A percentile compares a stretch with the other conserved stretches of the same genome.
Evolutionary conservation across 2,329 filamentous ascomycete genomes (phyloP).

Genomic region (Emmonsiellopsis sp.): DNA sequence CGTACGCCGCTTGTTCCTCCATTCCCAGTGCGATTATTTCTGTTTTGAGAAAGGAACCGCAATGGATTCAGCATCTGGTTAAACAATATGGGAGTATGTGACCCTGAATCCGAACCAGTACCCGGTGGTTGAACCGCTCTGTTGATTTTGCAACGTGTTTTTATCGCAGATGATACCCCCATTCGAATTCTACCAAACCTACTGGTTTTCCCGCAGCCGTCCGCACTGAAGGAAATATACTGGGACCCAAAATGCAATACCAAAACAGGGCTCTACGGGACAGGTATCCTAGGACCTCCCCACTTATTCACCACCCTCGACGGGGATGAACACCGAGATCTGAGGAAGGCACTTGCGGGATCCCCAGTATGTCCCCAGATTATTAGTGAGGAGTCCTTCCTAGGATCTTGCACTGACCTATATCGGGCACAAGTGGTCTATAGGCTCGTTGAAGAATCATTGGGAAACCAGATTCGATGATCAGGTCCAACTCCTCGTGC

Average conservation of each 20-base stretch:
- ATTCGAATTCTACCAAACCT: conserved; percentile 31
- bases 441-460: conserved; percentile 29
- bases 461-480: conserved; percentile 31
- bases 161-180: conserved; percentile 18
- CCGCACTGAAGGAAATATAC: conserved; percentile 32
- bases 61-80: conserved; percentile 15
- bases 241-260: conserved; percentile 28
- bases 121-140: neutral
- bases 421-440: conserved; percentile 20
- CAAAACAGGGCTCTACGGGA: conserved; percentile 26
- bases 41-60: conserved; percentile 11
- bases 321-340: conserved; percentile 22
- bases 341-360: conserved; percentile 28
- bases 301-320: conserved; percentile 22
- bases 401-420: neutral
- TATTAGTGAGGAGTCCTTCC: too few relatives aligned
- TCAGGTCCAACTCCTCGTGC: conserved; percentile 23
- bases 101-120: neutral
- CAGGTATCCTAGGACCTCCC: conserved; percentile 26
- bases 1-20: conserved; percentile 16
- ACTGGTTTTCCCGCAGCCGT: conserved; percentile 27
- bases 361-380: neutral
- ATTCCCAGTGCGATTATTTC: conserved; percentile 13
- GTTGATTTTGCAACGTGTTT: neutral
- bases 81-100: conserved; percentile 14